Evolutionary conservation across 306 rosid genomes (phyloP).

Genomic region (Sicyos baderoa): DNA sequence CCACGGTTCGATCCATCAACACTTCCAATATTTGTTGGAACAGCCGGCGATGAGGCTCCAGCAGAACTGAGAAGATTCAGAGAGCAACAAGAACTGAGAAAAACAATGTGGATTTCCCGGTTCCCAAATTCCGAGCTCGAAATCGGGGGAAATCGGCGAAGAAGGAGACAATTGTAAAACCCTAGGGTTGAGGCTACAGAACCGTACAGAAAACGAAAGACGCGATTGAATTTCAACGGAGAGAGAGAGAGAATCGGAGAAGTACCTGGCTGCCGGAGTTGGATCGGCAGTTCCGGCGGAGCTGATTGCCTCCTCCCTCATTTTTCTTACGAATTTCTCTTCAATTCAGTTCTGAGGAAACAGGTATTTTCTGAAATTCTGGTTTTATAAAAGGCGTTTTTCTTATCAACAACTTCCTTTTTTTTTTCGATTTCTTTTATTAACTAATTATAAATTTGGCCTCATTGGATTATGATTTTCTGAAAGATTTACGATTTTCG

Average conservation of each 20-base stretch:
- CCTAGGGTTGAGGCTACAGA: constrained; percentile 20
- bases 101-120: background rate
- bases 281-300: constrained; percentile 69
- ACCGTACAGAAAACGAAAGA: background rate
- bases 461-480: too few species aligned
- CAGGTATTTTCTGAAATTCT: background rate
- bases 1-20: constrained; percentile 78
- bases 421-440: too few species aligned
- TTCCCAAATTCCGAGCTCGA: background rate
- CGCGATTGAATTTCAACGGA: constrained; percentile 19
- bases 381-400: constrained; percentile 3
- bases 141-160: background rate
- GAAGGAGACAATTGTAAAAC: constrained; percentile 27
- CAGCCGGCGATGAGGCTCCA: constrained; percentile 91
- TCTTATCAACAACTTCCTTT: too few species aligned
- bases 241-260: background rate
- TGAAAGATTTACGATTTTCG: too few species aligned
- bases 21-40: constrained; percentile 85
- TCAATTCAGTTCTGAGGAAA: background rate
- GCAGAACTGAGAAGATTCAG: constrained; percentile 64
- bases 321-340: constrained; percentile 11
- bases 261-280: constrained; percentile 83
- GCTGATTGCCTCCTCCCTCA: constrained; percentile 97
- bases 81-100: constrained; percentile 20
- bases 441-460: too few species aligned